phyloP scores from a whole-genome alignment of 148 eudicot species.

The Rhododendron mucronatum region DNA sequence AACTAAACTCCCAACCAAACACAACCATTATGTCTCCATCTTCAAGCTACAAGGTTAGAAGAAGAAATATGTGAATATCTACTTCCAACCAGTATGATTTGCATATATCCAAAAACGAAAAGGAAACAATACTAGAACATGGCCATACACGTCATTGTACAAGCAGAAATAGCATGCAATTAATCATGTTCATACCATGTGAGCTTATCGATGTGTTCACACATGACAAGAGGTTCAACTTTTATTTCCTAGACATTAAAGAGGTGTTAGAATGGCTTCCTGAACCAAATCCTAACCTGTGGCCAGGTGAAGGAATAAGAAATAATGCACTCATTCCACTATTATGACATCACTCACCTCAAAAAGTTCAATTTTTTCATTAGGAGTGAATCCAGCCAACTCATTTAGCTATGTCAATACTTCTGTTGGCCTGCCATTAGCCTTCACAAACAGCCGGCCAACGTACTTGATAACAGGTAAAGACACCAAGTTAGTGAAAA shows the following conservation, averaged over 20 bases:
- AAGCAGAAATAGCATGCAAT: background rate
- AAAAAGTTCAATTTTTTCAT: no score
- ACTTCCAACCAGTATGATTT: background rate
- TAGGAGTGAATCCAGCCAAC: no score
- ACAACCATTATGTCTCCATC: no score
- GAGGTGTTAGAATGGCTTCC: constrained; percentile 1
- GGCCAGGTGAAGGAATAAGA: background rate
- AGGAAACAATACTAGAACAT: background rate
- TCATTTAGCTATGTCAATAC: no score
- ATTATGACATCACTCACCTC: background rate
- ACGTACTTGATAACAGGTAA: no score
- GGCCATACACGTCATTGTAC: background rate
- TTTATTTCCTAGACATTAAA: constrained; percentile 66
- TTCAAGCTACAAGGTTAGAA: no score
- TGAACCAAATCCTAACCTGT: background rate
- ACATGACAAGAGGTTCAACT: constrained; percentile 31
- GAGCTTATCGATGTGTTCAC: constrained; percentile 60
- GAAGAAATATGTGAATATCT: background rate
- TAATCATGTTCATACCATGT: constrained; percentile 49
- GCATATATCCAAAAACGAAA: background rate
- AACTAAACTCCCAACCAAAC: no score
- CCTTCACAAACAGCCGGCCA: no score
- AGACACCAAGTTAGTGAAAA: background rate
- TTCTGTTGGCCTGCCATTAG: no score
- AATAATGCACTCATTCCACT: background rate